Base-by-base conservation (phyloP, 2,329 filamentous ascomycete species). In the Microdochium bolleyi region DNA sequence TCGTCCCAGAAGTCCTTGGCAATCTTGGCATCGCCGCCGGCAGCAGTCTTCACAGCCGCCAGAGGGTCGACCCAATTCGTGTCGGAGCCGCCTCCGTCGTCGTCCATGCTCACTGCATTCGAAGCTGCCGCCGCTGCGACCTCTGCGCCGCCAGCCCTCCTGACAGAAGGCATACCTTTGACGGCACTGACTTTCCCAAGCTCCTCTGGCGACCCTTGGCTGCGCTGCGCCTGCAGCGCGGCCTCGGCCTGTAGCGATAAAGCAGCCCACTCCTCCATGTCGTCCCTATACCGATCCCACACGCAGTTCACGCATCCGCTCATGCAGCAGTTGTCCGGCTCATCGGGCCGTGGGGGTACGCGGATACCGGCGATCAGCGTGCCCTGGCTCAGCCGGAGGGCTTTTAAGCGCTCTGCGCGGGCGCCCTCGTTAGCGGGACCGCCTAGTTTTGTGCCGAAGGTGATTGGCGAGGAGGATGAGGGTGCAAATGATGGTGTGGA, bases 271-370 rank as follows among this genome's bases (percentile, higher is more conserved):
- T 89, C 88, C 68, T 97, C 92, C 70, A 97, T 78, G 51, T 97
- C 94, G 59, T 99, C 92, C 9, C 92, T 80, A 69, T 85, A 97
- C 51, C 83, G 77, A 62, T 96, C 92, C 92, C 92, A 97, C 2
- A 97, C 94, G 68, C 94, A 99, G 68, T 97, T 92, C 49, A 96
- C 92, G 67, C 94, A 99, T 2, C 94, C 94, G 64, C 89, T 94
- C 94, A 99, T 99, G 71, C 94, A 99, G 78, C 94, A 99, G 66
- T 99, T 96, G 63, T 97, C 94, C 3, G 94, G 94, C 70, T 99
- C 92, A 49, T 83, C 79, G 1, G 94, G 94, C 49, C 82, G 81
- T 0, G 91, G 92, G 2, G 94, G 94, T 3, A 97, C 87, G 19
- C 83, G 71, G 1, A 97, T 80, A 3, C 92, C 92, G 1, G 88